A percentile compares a stretch with the other conserved stretches of the same genome.
phyloP scores from a whole-genome alignment of 352 stramenopile genomes.

The Pelagophyceae sp. region DNA sequence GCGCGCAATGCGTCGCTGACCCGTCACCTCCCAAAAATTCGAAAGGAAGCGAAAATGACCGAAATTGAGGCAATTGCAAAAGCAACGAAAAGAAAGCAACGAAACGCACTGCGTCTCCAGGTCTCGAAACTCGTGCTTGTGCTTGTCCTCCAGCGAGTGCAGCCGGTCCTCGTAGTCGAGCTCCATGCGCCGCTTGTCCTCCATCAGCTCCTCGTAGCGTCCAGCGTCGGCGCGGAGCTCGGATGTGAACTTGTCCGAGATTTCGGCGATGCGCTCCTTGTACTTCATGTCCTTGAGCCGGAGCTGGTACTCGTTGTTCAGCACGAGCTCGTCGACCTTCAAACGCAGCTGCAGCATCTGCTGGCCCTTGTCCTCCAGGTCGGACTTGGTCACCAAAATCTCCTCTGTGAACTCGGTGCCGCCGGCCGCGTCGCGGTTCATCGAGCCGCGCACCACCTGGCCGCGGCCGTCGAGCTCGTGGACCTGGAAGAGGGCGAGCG shows the following conservation, averaged over 20 bases:
- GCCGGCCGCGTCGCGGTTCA: constrained; percentile 42
- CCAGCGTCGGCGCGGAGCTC: constrained; percentile 66
- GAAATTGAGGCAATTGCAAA: too few relatives aligned
- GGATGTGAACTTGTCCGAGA: constrained; percentile 77
- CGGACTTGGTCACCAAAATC: constrained; percentile 79
- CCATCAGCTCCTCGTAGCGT: constrained; percentile 61
- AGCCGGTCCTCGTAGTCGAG: constrained; percentile 45
- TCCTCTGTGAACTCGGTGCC: constrained; percentile 67
- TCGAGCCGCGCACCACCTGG: constrained; percentile 50
- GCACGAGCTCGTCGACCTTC: constrained; percentile 79
- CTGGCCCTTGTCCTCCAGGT: constrained; percentile 72
- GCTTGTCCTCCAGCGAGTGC: constrained; percentile 33
- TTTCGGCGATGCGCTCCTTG: constrained; percentile 56
- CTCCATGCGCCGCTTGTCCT: constrained; percentile 60
- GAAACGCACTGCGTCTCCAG: constrained; percentile 41
- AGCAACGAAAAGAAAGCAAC: too few relatives aligned
- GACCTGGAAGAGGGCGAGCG: constrained; percentile 68
- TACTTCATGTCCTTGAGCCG: constrained; percentile 57
- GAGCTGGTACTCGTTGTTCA: constrained; percentile 64
- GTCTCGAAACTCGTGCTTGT: constrained; percentile 31
- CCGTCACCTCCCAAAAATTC: too few relatives aligned
- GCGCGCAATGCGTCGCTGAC: too few relatives aligned
- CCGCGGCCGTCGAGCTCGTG: constrained; percentile 39
- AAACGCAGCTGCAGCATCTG: constrained; percentile 77
- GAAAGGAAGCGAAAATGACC: too few relatives aligned